Evolutionary conservation across 768 basidiomycete species (phyloP), one percentile per base, ranked within the genome.

Genomic region (Termitomyces sp.): DNA sequence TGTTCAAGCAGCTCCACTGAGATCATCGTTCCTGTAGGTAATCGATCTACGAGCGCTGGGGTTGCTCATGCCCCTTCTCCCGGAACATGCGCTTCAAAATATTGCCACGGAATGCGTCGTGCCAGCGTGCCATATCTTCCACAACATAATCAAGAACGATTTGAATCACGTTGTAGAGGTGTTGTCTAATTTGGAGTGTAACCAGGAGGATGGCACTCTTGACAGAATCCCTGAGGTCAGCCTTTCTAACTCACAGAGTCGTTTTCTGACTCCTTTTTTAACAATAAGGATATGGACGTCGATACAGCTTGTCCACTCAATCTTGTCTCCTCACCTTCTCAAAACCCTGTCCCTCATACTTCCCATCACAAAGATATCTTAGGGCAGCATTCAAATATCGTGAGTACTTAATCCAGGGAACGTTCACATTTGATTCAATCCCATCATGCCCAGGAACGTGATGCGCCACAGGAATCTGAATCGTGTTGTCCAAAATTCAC

Each of bases 401-500:
- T 51, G 27, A 38, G 50, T 51, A 38, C 2, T 6, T 17, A 27
- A 27, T 19, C 17, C 6, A 51, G n/a, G 25, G 14, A 51, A 29
- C 11, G 25, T 19, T 4, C 10, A 29, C 11, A 19, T n/a, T 29
- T 27, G 0, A 29, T 27, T 14, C 37, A 38, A 51, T 12, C 5
- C 17, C 1, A 27, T 12, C 17, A 16, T 14, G n/a, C 50, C n/a
- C 11, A 40, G 25, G 3, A 38, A 40, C 50, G 3, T n/a, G 7
- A 40, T 29, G 16, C 12, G 17, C n/a, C 27, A 37, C 37, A 40
- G 6, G 17, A 29, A 14, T 23, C 2, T 71, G 75, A 47, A 66
- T 62, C 5, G 10, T 40, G 35, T 32, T 66, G 66, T 47, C 58
- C 70, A 6, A 70, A 75, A 49, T 66, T 75, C 2, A 70, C 71